Conservation (phyloP, 2,329 filamentous ascomycete species). For the Monosporascus ibericus region DNA sequence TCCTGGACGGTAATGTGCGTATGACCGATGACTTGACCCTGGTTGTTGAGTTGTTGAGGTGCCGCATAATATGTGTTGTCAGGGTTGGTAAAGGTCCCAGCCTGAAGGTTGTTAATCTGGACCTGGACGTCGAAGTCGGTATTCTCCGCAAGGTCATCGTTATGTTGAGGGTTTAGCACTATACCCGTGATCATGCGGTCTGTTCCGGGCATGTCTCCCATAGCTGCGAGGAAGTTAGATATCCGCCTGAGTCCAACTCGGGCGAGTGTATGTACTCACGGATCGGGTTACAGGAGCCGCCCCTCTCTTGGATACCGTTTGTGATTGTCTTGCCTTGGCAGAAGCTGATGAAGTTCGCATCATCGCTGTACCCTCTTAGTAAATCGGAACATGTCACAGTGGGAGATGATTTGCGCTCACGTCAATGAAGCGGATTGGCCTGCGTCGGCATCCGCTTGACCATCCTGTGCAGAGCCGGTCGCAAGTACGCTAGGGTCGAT, state of each 20-base stretch:
- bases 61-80: constrained; percentile 55
- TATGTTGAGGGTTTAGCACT: constrained; percentile 47
- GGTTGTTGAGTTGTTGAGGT: constrained; percentile 44
- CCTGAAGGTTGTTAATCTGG: constrained; percentile 44
- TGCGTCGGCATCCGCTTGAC: constrained; percentile 1
- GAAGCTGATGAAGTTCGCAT: constrained; percentile 59
- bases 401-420: constrained; percentile 28
- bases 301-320: constrained; percentile 52
- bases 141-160: constrained; percentile 39
- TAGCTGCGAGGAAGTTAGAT: constrained; percentile 29
- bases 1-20: constrained; percentile 55
- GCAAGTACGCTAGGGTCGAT: constrained; percentile 41
- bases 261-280: constrained; percentile 33
- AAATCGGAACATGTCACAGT: neutral
- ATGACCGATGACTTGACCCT: constrained; percentile 50
- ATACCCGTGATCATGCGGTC: constrained; percentile 53
- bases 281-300: constrained; percentile 59
- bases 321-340: constrained; percentile 49
- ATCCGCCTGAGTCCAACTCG: too few species aligned
- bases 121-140: constrained; percentile 48
- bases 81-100: constrained; percentile 58
- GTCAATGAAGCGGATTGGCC: constrained; percentile 46
- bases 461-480: constrained; percentile 37
- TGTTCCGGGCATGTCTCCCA: constrained; percentile 54
- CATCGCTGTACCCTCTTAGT: constrained; percentile 37